phyloP scores from a whole-genome alignment of 2,329 filamentous ascomycete species.

The Emergomyces orientalis region DNA sequence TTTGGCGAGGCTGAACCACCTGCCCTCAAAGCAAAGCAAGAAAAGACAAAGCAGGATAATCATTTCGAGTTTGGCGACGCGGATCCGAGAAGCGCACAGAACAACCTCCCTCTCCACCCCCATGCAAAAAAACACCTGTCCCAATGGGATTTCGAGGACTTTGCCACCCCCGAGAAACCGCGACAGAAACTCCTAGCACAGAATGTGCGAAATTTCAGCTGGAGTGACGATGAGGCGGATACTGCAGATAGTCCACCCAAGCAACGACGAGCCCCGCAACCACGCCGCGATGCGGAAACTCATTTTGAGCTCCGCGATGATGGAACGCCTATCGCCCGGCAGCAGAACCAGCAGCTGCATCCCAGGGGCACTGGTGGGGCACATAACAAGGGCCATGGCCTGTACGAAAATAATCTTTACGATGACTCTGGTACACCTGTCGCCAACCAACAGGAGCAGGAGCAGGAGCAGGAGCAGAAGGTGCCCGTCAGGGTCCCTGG shows the following conservation, averaged over 20 bases:
- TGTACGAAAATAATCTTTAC: slow-evolving; percentile 72
- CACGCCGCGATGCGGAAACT: slow-evolving; percentile 67
- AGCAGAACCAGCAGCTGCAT: slow-evolving; percentile 20
- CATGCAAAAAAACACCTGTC: slow-evolving; percentile 43
- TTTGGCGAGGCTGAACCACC: slow-evolving; percentile 6
- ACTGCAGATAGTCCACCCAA: slow-evolving; percentile 37
- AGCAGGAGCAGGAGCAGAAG: slow-evolving; percentile 15
- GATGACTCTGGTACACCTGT: slow-evolving; percentile 45
- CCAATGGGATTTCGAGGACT: slow-evolving; percentile 85
- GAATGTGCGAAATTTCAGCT: slow-evolving; percentile 65
- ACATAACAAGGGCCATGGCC: slow-evolving; percentile 57
- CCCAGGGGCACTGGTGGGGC: slow-evolving; percentile 37
- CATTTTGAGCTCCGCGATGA: slow-evolving; percentile 83
- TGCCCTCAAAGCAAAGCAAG: background rate
- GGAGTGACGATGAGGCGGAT: slow-evolving; percentile 57
- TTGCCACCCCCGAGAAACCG: slow-evolving; percentile 70
- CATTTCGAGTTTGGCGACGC: slow-evolving; percentile 40
- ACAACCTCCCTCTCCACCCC: slow-evolving; percentile 8
- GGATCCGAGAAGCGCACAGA: background rate
- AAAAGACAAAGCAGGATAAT: slow-evolving; percentile 56
- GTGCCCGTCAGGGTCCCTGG: slow-evolving; percentile 31
- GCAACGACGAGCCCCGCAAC: slow-evolving; percentile 49
- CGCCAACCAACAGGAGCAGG: slow-evolving; percentile 13
- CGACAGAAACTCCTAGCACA: slow-evolving; percentile 54
- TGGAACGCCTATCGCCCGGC: slow-evolving; percentile 48